These are phyloP conservation scores for Microdochium paspali DNA, from an alignment of 2,329 filamentous ascomycete species.

Conservation along the genomic window DNA sequence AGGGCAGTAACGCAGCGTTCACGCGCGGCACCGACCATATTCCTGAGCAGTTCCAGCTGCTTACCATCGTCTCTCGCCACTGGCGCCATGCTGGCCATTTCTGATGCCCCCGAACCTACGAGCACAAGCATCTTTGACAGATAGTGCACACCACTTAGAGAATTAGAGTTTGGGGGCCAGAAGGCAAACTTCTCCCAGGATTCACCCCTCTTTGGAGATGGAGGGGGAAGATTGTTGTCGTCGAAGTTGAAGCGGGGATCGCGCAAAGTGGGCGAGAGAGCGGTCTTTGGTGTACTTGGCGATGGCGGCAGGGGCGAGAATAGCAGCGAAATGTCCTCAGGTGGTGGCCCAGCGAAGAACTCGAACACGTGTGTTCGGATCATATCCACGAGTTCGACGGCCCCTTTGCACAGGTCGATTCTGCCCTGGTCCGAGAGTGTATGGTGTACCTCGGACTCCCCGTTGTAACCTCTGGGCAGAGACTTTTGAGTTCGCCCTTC, in stretches of 20 bases:
- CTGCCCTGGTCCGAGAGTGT: slow-evolving; percentile 64
- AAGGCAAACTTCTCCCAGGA: slow-evolving; percentile 92
- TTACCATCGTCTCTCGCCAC: slow-evolving; percentile 46
- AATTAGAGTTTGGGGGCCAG: slow-evolving; percentile 91
- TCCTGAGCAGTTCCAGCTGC: slow-evolving; percentile 62
- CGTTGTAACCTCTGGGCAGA: slow-evolving; percentile 72
- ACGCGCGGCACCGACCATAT: slow-evolving; percentile 66
- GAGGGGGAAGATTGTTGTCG: slow-evolving; percentile 63
- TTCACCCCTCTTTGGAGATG: slow-evolving; percentile 70
- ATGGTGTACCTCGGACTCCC: slow-evolving; percentile 74
- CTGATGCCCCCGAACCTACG: slow-evolving; percentile 77
- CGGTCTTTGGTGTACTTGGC: slow-evolving; percentile 56
- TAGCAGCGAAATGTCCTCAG: slow-evolving; percentile 81
- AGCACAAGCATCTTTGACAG: slow-evolving; percentile 72
- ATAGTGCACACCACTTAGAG: slow-evolving; percentile 84
- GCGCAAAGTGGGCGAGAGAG: slow-evolving; percentile 44
- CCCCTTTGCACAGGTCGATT: slow-evolving; percentile 64
- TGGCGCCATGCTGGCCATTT: slow-evolving; percentile 69
- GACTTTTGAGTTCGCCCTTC: slow-evolving; percentile 73
- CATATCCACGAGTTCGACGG: slow-evolving; percentile 72
- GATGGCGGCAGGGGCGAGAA: slow-evolving; percentile 71
- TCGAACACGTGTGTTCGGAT: slow-evolving; percentile 70
- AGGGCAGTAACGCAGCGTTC: slow-evolving; percentile 81
- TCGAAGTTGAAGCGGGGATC: slow-evolving; percentile 77
- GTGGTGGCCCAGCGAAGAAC: slow-evolving; percentile 81